Conservation (phyloP, 352 stramenopile genomes). For the Pythium oligandrum region DNA sequence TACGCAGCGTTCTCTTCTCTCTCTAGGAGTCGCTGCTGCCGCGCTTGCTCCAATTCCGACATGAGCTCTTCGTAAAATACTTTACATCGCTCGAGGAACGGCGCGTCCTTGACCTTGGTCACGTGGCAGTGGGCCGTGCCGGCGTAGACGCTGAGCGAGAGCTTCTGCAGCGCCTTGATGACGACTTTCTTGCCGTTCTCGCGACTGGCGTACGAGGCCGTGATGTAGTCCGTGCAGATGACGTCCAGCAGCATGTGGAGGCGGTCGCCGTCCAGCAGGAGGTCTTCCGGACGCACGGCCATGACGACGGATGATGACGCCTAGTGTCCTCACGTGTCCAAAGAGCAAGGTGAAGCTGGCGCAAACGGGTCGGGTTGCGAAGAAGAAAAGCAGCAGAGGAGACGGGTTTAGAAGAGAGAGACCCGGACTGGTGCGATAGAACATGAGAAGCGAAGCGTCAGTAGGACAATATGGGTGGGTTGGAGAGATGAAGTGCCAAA, state of each 20-base stretch:
- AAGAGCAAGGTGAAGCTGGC: no score
- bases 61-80: conserved; percentile 63
- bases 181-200: conserved; percentile 82
- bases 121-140: conserved; percentile 8
- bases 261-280: conserved; percentile 68
- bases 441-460: no score
- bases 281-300: conserved; percentile 14
- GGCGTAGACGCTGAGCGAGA: conserved; percentile 69
- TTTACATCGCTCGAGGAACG: conserved; percentile 43
- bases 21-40: conserved; percentile 19
- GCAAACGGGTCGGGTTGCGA: no score
- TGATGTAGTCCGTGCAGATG: conserved; percentile 84
- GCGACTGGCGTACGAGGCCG: conserved; percentile 75
- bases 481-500: no score
- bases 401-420: no score
- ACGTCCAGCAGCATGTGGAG: conserved; percentile 85
- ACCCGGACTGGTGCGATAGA: no score
- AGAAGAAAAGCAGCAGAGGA: no score
- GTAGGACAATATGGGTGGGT: no score
- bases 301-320: no score
- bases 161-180: conserved; percentile 74
- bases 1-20: conserved; percentile 5
- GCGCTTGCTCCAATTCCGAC: conserved; percentile 34
- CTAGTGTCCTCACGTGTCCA: no score
- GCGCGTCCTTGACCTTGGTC: conserved; percentile 29